Base-by-base conservation (phyloP, 257 asterid species). In the Solanum virginianum region DNA sequence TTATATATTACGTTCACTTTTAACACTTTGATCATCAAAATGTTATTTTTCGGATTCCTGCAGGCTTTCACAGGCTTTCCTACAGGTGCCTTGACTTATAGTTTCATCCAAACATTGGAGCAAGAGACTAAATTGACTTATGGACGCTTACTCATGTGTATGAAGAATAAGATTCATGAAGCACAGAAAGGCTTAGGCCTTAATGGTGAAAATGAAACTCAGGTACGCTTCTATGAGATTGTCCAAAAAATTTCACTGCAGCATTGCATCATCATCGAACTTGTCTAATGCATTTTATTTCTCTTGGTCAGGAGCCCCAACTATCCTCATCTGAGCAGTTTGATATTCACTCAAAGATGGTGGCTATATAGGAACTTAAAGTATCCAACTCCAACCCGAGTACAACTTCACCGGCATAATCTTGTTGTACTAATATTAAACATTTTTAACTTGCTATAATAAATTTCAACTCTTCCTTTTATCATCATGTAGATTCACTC, bases 11-110 rank as follows among this genome's bases (percentile, higher is more conserved):
- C 10, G 41, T 74, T 74, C 62, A 49, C 45, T 49, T 75, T 8
- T 4, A 75, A 75, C 63, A 26, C 16, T 77, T 26, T 47, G 20
- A 8, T 85, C 54, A 47, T 57, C 87, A 62, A 59, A 43, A 10
- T 84, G 32, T 20, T 29, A 47, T 80, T 45, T 39, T 49, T 41
- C 24, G 55, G 56, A 20, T 51, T 88, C 87, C 74, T 87, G 79
- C 91, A 94, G 99, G 93, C 93, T 85, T 92, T 92, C 91, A 89
- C 95, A 12, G 97, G 98, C 63, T 72, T 57, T 5, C 81, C 95
- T 32, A 86, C 83, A 10, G 98, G 99, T 29, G 97, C 95, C 49
- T 85, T 95, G 84, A 95, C 99, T 86, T 92, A 89, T 81, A 89
- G 92, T 92, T 92, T 95, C 86, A 90, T 91, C 87, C 88, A 88